Base-by-base conservation (phyloP, 352 stramenopile species). In the Phytophthora vignae region DNA sequence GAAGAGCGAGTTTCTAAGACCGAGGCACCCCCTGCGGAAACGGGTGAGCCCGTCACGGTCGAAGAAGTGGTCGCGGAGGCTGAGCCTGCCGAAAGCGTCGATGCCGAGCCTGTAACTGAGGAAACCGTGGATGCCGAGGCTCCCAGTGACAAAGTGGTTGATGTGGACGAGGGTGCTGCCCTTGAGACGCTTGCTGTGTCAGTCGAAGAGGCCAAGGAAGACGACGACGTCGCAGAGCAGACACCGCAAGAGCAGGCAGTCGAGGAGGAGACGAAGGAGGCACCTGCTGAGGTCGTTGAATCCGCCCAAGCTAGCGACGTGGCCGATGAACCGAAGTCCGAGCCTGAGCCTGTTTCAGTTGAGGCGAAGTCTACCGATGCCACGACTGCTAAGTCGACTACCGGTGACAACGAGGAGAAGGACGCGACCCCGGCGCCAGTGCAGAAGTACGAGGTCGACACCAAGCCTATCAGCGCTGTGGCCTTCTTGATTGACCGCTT, bases 401-500 rank as follows among this genome's bases (percentile, higher is more conserved):
- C 52, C 22, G 14, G 21, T 50, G 49, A 11, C 4, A 60, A 1
- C 25, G 46, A 57, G 25, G 40, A 67, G 27, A 54, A 68, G 9
- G 19, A 55, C 5, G 33, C 33, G 21, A 60, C 0, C 8, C 1
- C 22, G 7, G 48, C 63, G 7, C 22, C 52, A 12, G 40, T 36
- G n/a, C 6, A 60, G 10, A 33, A 60, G 19, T 80, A 60, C 25
- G 55, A 77, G 29, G 69, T 80, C 3, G 73, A 80, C 55, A 72
- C 64, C 15, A 64, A 74, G 22, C 56, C 69, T 1, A 80, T 80
- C 31, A 67, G 40, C 48, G 59, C 73, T 22, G 73, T 80, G 12
- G n/a, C 64, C 0, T 71, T 67, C 42, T 62, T 80, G 10, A 80
- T 80, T 46, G 64, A 64, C n/a, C 73, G 73, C 46, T 80, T 64